Conservation (phyloP, 169 alveolate species). For the Plasmodium gonderi region DNA sequence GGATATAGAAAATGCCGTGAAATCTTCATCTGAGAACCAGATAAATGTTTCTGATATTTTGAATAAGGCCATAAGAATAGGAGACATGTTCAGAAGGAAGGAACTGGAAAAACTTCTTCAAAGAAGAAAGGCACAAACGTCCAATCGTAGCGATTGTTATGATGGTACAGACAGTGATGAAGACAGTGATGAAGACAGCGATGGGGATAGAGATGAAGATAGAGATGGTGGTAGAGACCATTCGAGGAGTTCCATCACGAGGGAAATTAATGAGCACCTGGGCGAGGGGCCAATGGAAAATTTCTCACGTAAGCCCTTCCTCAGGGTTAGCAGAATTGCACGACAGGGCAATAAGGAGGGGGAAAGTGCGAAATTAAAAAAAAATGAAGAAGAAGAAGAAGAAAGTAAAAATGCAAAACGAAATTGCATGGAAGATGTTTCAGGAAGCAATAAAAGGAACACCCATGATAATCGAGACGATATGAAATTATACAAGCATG, state of each 20-base stretch:
- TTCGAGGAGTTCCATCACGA: background rate
- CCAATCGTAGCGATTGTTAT: no score
- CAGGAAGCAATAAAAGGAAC: background rate
- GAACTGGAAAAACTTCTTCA: conserved; percentile 9
- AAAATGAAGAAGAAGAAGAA: background rate
- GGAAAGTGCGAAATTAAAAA: background rate
- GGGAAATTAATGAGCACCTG: background rate
- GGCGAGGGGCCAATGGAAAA: background rate
- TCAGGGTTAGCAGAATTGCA: background rate
- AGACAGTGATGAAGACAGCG: background rate
- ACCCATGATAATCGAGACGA: background rate
- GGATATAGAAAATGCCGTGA: background rate
- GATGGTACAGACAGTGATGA: background rate
- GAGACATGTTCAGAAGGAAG: conserved; percentile 23
- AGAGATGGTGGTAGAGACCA: no score
- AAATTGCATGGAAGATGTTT: background rate
- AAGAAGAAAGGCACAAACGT: background rate
- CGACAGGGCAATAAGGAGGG: background rate
- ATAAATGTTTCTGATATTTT: conserved; percentile 32
- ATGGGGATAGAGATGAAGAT: background rate
- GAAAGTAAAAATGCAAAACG: background rate
- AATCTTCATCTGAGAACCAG: background rate
- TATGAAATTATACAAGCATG: conserved; percentile 36
- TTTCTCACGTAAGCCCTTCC: background rate
- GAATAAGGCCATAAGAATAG: conserved; percentile 52